phyloP scores from a whole-genome alignment of 768 basidiomycete species.

The Boletus subparvulus region DNA sequence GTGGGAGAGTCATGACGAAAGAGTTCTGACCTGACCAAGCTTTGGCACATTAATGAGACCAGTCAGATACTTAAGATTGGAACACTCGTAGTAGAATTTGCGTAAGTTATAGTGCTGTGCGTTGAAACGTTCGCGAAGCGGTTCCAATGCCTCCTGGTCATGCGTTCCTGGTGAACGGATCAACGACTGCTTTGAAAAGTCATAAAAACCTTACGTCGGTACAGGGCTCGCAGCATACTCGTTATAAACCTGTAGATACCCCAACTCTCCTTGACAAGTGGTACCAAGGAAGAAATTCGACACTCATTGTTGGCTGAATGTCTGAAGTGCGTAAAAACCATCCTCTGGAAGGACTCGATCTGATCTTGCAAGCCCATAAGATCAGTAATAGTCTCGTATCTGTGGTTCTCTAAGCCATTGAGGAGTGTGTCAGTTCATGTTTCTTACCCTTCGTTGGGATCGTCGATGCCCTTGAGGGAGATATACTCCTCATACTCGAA shows the following conservation, averaged over 20 bases:
- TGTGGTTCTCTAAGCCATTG: slow-evolving; percentile 33
- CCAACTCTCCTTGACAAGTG: slow-evolving; percentile 98
- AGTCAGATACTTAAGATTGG: slow-evolving; percentile 96
- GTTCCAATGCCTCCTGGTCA: slow-evolving; percentile 85
- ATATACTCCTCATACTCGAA: slow-evolving; percentile 99
- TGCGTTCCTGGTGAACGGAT: slow-evolving; percentile 68
- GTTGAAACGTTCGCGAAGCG: slow-evolving; percentile 81
- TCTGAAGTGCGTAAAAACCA: slow-evolving; percentile 93
- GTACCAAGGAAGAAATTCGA: slow-evolving; percentile 92
- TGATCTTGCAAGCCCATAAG: slow-evolving; percentile 98
- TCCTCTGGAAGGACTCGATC: slow-evolving; percentile 97
- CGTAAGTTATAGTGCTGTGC: slow-evolving; percentile 91
- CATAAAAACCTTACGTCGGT: slow-evolving; percentile 63
- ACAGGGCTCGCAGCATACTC: slow-evolving; percentile 97
- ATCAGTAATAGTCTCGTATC: slow-evolving; percentile 97
- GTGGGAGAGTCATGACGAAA: neutral
- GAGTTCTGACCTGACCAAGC: slow-evolving; percentile 68
- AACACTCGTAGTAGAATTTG: slow-evolving; percentile 99
- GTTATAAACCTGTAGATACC: slow-evolving; percentile 99
- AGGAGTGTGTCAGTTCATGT: neutral
- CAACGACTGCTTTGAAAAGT: neutral
- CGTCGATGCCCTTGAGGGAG: slow-evolving; percentile 94
- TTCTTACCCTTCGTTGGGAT: slow-evolving; percentile 96
- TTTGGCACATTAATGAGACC: slow-evolving; percentile 98
- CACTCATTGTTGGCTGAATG: slow-evolving; percentile 94